Percentiles rank a stretch among this genome's conserved stretches.
Conservation (phyloP, 495 filamentous ascomycete species). For the Sphaerosporella brunnea region DNA sequence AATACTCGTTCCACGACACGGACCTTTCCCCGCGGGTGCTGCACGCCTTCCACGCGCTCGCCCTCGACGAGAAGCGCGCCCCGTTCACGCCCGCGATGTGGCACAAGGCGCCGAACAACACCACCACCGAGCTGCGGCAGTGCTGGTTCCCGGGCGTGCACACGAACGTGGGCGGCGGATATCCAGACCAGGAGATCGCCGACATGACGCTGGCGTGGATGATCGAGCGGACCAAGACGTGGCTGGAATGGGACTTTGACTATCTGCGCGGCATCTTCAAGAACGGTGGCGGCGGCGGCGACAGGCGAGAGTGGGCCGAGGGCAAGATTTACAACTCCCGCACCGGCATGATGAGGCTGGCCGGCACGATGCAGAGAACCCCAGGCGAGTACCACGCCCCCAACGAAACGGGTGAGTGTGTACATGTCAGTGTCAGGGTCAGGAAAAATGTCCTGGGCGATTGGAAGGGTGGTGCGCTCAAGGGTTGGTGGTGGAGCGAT, state of each 20-base stretch:
- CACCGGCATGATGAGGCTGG: slow-evolving; percentile 13
- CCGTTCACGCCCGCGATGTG: slow-evolving; percentile 50
- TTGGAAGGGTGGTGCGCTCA: slow-evolving; percentile 13
- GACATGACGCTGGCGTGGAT: slow-evolving; percentile 50
- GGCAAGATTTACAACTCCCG: slow-evolving; percentile 19
- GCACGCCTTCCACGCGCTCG: slow-evolving; percentile 58
- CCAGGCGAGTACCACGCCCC: not conserved
- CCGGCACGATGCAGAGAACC: slow-evolving; percentile 6
- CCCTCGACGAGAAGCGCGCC: slow-evolving; percentile 47
- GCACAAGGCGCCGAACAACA: slow-evolving; percentile 20
- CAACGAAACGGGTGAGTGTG: slow-evolving; percentile 12
- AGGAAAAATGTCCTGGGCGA: slow-evolving; percentile 6
- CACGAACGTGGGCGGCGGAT: slow-evolving; percentile 46
- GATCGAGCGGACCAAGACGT: slow-evolving; percentile 18
- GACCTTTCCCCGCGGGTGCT: slow-evolving; percentile 30
- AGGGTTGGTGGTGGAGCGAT: slow-evolving; percentile 15
- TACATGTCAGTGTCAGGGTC: slow-evolving; percentile 13
- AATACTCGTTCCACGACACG: slow-evolving; percentile 36
- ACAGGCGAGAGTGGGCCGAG: slow-evolving; percentile 16
- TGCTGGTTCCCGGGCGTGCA: slow-evolving; percentile 61
- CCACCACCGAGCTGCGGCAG: slow-evolving; percentile 39
- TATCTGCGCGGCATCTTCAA: slow-evolving; percentile 19
- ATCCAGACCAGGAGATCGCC: slow-evolving; percentile 41
- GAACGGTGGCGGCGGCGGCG: slow-evolving; percentile 12
- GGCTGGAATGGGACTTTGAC: slow-evolving; percentile 21